Conservation (phyloP, 2,329 filamentous ascomycete species). For the Stenocarpella maydis region DNA sequence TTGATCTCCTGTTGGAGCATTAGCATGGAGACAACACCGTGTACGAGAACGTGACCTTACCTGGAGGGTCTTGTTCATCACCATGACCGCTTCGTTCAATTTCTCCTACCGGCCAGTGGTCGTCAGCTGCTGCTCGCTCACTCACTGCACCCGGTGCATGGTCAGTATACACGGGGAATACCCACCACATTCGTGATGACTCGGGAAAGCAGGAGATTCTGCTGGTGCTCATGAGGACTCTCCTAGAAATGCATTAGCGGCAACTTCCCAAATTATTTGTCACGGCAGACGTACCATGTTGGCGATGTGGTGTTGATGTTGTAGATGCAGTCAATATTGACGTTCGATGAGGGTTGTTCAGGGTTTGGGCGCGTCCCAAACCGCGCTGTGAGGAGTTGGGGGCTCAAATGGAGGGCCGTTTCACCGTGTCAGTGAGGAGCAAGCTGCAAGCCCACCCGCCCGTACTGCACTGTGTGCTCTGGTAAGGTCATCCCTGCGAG, state of each 20-base stretch:
- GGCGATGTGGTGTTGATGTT: neutral
- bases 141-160: neutral
- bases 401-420: conserved; percentile 15
- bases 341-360: conserved; percentile 29
- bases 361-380: conserved; percentile 24
- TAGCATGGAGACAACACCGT: neutral
- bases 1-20: conserved; percentile 82
- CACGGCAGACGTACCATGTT: conserved; percentile 27
- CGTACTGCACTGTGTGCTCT: neutral
- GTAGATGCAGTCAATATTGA: conserved; percentile 17
- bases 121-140: conserved; percentile 28
- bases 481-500: conserved; percentile 24
- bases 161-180: conserved; percentile 36
- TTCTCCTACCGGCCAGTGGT: conserved; percentile 75
- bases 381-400: conserved; percentile 20
- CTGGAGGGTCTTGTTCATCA: conserved; percentile 92
- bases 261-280: neutral
- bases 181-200: conserved; percentile 98
- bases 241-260: conserved; percentile 63
- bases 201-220: conserved; percentile 89
- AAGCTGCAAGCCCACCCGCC: too few relatives aligned
- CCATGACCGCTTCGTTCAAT: conserved; percentile 90
- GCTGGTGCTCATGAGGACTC: conserved; percentile 96
- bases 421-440: conserved; percentile 15
- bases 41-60: conserved; percentile 52